These are phyloP conservation scores for Aspergillus fijiensis DNA, from an alignment of 2,329 filamentous ascomycete species.

Conservation along the genomic window DNA sequence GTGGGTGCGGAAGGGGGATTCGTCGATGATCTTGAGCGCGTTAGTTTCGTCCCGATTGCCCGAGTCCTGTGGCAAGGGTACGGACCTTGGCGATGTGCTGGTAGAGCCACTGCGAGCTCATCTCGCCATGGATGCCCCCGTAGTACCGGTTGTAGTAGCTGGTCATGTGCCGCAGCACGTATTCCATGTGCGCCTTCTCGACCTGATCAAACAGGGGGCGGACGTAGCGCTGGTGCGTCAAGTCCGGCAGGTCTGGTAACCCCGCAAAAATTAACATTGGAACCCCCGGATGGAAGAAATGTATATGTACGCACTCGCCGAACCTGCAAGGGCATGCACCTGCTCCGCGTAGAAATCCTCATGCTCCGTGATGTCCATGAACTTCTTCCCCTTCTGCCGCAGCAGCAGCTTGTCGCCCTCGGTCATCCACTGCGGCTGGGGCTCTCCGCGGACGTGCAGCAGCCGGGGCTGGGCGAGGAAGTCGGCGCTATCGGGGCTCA, in stretches of 20 bases:
- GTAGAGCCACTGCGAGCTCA: slow-evolving; percentile 4
- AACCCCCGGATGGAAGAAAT: background rate
- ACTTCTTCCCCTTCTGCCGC: slow-evolving; percentile 1
- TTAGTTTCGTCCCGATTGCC: too few relatives aligned
- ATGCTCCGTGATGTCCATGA: slow-evolving; percentile 1
- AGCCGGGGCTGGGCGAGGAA: slow-evolving; percentile 1
- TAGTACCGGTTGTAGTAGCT: slow-evolving; percentile 8
- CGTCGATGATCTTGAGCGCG: background rate
- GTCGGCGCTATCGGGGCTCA: background rate
- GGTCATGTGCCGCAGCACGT: slow-evolving; percentile 4
- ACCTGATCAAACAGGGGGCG: background rate
- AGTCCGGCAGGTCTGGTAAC: background rate
- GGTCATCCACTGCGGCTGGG: slow-evolving; percentile 4
- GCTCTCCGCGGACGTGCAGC: background rate
- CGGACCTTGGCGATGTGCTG: background rate
- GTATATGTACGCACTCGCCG: background rate
- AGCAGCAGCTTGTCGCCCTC: slow-evolving; percentile 5
- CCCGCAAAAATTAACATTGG: background rate
- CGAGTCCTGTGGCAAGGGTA: too few relatives aligned
- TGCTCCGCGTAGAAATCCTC: background rate
- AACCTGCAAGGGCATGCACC: background rate
- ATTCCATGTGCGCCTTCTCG: background rate
- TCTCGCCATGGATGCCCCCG: slow-evolving; percentile 2
- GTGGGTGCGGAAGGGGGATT: slow-evolving; percentile 4
- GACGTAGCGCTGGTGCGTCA: background rate